phyloP scores from a whole-genome alignment of 1,284 basidiomycete genomes.

The Boletus coffeatus region DNA sequence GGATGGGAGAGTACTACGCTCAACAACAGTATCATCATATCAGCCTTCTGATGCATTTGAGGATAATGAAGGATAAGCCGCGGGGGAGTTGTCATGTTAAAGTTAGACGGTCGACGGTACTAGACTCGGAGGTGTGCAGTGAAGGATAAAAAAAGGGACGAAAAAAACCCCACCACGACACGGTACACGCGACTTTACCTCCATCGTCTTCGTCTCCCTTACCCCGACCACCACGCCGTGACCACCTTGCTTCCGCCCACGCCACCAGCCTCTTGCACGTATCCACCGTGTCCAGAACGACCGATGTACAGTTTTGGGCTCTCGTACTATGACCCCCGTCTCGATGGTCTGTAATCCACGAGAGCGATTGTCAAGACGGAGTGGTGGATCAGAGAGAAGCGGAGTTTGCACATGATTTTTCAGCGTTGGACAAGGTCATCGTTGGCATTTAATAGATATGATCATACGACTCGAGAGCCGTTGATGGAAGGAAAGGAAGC shows the following conservation, averaged over 20 bases:
- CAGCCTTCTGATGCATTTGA: constrained; percentile 61
- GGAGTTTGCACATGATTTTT: constrained; percentile 68
- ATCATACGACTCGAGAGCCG: no score
- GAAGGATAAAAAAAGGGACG: neutral
- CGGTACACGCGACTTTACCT: constrained; percentile 57
- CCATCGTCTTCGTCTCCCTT: constrained; percentile 49
- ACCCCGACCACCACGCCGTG: constrained; percentile 37
- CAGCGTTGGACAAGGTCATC: constrained; percentile 60
- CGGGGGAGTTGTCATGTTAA: neutral
- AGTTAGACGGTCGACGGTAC: neutral
- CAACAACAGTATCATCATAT: constrained; percentile 54
- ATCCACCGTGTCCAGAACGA: constrained; percentile 51
- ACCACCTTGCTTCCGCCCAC: constrained; percentile 24
- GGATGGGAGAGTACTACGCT: constrained; percentile 51
- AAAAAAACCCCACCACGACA: constrained; percentile 59
- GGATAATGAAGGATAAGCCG: constrained; percentile 32
- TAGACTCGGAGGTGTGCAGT: no score
- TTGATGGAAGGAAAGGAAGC: no score
- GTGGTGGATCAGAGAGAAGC: constrained; percentile 47
- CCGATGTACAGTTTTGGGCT: constrained; percentile 70
- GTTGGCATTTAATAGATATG: no score
- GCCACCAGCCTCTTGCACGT: constrained; percentile 23
- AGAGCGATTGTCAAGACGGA: constrained; percentile 66
- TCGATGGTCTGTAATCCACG: constrained; percentile 61
- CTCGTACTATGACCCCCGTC: constrained; percentile 70